Base-by-base conservation (phyloP, 202 grass and related monocot genomes). In the Saccharum hybrid region DNA sequence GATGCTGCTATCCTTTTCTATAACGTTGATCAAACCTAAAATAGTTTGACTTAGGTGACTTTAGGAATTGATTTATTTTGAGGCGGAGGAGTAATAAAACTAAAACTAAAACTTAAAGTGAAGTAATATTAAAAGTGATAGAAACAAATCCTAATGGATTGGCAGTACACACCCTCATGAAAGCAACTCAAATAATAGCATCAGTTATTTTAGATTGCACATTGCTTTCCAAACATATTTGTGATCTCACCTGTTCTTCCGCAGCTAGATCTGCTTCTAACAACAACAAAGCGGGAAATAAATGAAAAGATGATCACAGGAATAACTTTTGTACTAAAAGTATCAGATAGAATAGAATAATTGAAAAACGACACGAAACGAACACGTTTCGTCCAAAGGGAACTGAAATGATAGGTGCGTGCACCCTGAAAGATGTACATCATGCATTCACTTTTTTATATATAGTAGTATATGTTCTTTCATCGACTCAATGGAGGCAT, bases 381-480 rank as follows among this genome's bases (percentile, higher is more conserved):
- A 79, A 84, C 48, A 88, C 60, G 75, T 84, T 79, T 79, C 74
- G 61, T 67, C 81, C 75, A 68, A 74, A 49, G 54, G 22, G 71
- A 77, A 72, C 56, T 56, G 49, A 57, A 34, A 88, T 28, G 75
- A 79, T 61, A 66, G n/a, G 38, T 40, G 68, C 38, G 34, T 66
- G 75, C 26, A 41, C 74, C 74, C 60, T 28, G 26, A 67, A 74
- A 88, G 75, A 67, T 14, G 59, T 60, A 73, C 75, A 83, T 19
- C 42, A 73, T 13, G 10, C 56, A 72, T 19, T 16, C 72, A 71
- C 39, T 65, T 76, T 80, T 81, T 57, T 62, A 72, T 33, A 63
- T 21, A 22, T 11, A 60, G 56, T 23, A 60, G 56, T 23, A 60
- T 60, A 36, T 56, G 33, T 41, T 71, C 57, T 78, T 72, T 34